Evolutionary conservation across 164 flowering plant genomes (phyloP).

Genomic region (Piper longum): DNA sequence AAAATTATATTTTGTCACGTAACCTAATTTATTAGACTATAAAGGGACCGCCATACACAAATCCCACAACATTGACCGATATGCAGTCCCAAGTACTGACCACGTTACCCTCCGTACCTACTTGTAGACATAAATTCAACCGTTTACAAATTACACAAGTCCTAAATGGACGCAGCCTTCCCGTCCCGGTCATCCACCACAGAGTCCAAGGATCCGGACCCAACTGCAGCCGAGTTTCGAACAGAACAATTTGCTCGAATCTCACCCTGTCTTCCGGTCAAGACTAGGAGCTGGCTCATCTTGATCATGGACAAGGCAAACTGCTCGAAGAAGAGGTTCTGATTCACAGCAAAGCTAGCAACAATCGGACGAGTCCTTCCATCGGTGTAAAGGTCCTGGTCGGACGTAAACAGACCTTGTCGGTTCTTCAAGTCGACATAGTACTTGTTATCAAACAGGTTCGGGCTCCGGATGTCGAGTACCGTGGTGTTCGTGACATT

Average conservation of each 20-base stretch:
- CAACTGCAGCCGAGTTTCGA: constrained; percentile 2
- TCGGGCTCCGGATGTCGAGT: constrained; percentile 32
- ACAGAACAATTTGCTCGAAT: constrained; percentile 46
- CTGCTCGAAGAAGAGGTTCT: constrained; percentile 40
- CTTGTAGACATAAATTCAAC: too few species aligned
- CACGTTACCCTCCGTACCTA: too few species aligned
- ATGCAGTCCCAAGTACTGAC: too few species aligned
- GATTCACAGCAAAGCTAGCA: constrained; percentile 27
- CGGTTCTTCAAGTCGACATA: constrained; percentile 53
- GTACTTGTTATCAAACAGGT: constrained; percentile 60
- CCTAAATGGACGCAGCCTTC: not conserved
- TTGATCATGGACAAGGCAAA: constrained; percentile 37
- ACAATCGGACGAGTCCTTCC: constrained; percentile 14
- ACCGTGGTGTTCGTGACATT: constrained; percentile 23
- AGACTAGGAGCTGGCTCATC: constrained; percentile 51
- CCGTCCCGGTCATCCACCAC: not conserved
- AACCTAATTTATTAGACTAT: too few species aligned
- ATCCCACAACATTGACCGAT: too few species aligned
- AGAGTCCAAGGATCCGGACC: not conserved
- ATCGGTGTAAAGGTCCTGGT: constrained; percentile 45
- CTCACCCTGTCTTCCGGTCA: constrained; percentile 51
- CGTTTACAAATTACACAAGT: not conserved
- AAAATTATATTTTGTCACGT: too few species aligned
- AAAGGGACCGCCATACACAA: too few species aligned
- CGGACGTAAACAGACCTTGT: constrained; percentile 54